Percentiles rank a stretch among this genome's conserved stretches.
These are phyloP conservation scores for Carex cristatella DNA, from an alignment of 176 grass and related monocot species.

Conservation along the genomic window DNA sequence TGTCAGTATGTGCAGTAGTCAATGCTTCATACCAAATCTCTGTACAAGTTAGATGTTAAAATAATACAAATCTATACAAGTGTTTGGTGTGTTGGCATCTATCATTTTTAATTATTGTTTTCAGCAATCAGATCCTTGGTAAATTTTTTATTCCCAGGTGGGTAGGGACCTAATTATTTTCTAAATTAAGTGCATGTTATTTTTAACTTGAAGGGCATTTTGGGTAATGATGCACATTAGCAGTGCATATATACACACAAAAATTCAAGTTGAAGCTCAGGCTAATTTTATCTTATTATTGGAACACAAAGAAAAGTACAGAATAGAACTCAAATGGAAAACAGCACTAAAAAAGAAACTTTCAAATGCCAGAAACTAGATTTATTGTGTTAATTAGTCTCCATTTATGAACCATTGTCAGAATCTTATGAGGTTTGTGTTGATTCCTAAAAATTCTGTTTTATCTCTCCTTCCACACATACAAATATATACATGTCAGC, in stretches of 20 bases:
- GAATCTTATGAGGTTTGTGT: not conserved
- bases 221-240: not conserved
- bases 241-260: not conserved
- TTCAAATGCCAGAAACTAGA: not conserved
- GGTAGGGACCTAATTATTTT: not conserved
- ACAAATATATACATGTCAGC: not conserved
- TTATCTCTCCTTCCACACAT: not conserved
- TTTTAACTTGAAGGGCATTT: not conserved
- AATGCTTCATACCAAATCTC: conserved; percentile 20
- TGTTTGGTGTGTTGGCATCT: conserved; percentile 9
- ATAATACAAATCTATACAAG: not conserved
- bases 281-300: not conserved
- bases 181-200: not conserved
- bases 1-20: conserved; percentile 19
- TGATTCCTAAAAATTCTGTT: not conserved
- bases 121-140: conserved; percentile 1
- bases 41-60: not conserved
- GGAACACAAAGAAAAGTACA: not conserved
- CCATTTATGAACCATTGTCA: not conserved
- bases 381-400: not conserved
- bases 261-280: not conserved
- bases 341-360: not conserved
- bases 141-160: not conserved
- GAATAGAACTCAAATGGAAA: not conserved
- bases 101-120: not conserved